phyloP scores from a whole-genome alignment of 805 yeast species.

The Scheffersomyces spartinae region DNA sequence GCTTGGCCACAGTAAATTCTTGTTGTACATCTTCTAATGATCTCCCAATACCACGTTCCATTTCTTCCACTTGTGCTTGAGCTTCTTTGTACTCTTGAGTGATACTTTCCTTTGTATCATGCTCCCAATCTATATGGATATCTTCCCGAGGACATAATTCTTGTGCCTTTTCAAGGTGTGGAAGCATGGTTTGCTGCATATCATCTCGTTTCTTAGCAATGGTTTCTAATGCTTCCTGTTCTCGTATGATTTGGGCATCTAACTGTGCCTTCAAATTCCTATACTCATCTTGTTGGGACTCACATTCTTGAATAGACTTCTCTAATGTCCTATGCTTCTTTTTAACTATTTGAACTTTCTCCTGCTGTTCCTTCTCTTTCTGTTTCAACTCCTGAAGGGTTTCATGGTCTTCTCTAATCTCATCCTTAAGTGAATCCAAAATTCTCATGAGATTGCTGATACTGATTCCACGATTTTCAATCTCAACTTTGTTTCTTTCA shows the following conservation, averaged over 20 bases:
- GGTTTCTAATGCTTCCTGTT: too few relatives aligned
- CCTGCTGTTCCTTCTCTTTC: constrained; percentile 8
- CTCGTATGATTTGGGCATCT: too few relatives aligned
- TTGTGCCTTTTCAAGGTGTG: constrained; percentile 17
- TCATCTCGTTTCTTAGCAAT: too few relatives aligned
- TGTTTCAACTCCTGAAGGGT: constrained; percentile 7
- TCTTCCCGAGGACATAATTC: constrained; percentile 37
- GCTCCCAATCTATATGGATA: too few relatives aligned
- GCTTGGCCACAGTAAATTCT: constrained; percentile 33
- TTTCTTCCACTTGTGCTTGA: constrained; percentile 34
- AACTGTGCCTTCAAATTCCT: too few relatives aligned
- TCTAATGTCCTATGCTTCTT: too few relatives aligned
- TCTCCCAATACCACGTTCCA: constrained; percentile 43
- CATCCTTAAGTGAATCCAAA: too few relatives aligned
- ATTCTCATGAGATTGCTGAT: too few relatives aligned
- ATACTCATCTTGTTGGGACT: too few relatives aligned
- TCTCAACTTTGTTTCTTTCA: constrained; percentile 1
- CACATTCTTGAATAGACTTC: too few relatives aligned
- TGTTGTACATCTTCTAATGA: constrained; percentile 43
- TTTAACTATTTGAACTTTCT: too few relatives aligned
- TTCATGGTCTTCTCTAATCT: constrained; percentile 6
- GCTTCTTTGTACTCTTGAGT: constrained; percentile 36
- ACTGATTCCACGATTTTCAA: constrained; percentile 4
- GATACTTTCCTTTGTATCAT: constrained; percentile 36
- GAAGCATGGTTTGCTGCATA: too few relatives aligned